These are phyloP conservation scores for Pythium biforme DNA, from an alignment of 352 stramenopile species.

Conservation along the genomic window DNA sequence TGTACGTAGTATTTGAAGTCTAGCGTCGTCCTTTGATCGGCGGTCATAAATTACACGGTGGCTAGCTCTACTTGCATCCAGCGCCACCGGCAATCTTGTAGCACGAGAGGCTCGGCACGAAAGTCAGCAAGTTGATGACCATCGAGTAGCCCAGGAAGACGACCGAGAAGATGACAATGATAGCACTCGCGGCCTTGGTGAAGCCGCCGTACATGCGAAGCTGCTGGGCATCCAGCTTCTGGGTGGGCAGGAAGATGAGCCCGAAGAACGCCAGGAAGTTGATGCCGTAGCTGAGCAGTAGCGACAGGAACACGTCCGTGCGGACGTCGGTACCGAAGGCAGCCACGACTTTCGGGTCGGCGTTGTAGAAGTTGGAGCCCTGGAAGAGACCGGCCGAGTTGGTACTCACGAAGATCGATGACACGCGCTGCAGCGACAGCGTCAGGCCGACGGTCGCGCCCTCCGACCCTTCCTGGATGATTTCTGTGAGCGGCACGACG, in stretches of 20 bases:
- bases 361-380: conserved; percentile 49
- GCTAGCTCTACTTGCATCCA: conserved; percentile 17
- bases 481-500: conserved; percentile 63
- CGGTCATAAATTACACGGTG: conserved; percentile 8
- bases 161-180: conserved; percentile 27
- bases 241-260: conserved; percentile 38
- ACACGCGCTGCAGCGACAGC: conserved; percentile 54
- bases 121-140: conserved; percentile 32
- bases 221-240: conserved; percentile 41
- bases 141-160: conserved; percentile 26
- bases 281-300: conserved; percentile 51
- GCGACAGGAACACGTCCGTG: conserved; percentile 48
- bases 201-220: conserved; percentile 39
- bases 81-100: conserved; percentile 26
- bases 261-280: conserved; percentile 55
- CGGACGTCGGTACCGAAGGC: conserved; percentile 35
- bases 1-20: too few species aligned
- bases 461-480: conserved; percentile 64
- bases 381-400: conserved; percentile 45
- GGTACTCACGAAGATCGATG: conserved; percentile 60
- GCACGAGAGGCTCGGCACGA: conserved; percentile 26
- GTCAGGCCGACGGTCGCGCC: conserved; percentile 57
- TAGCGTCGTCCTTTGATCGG: background rate
- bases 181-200: conserved; percentile 25
- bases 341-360: conserved; percentile 25